Conservation (phyloP, 371 early-diverging fungal genomes). For the Circinella umbellata region DNA sequence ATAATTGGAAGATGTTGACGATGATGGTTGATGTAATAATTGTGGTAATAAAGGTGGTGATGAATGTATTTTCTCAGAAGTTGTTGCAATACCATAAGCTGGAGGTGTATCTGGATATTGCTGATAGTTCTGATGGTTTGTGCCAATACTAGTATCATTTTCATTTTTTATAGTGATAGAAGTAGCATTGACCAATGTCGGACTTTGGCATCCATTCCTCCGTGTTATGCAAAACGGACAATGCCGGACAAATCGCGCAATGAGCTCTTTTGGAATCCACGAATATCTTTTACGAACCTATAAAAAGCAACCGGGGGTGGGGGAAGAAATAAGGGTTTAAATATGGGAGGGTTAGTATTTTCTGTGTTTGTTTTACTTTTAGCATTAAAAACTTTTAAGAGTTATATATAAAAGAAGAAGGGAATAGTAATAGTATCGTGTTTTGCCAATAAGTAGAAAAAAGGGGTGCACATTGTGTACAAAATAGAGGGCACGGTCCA, state of each 20-base stretch:
- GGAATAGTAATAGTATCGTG: too few species aligned
- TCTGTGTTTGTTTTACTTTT: too few species aligned
- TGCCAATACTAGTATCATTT: neutral
- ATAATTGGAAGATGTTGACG: neutral
- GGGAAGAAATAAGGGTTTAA: neutral
- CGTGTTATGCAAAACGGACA: slow-evolving; percentile 60
- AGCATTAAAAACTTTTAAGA: too few species aligned
- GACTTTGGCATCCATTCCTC: slow-evolving; percentile 40
- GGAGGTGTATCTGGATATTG: slow-evolving; percentile 4
- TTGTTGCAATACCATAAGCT: neutral
- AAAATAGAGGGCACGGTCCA: neutral
- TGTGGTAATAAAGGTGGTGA: neutral
- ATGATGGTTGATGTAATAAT: neutral
- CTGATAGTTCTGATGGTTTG: neutral
- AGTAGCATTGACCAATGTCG: slow-evolving; percentile 8
- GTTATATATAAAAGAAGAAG: too few species aligned
- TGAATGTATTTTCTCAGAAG: neutral
- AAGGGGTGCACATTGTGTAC: too few species aligned
- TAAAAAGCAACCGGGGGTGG: neutral
- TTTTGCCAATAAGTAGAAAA: too few species aligned
- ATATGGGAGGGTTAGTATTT: neutral
- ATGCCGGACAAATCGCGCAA: slow-evolving; percentile 62
- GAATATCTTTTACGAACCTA: slow-evolving; percentile 61
- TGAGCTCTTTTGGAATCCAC: slow-evolving; percentile 66
- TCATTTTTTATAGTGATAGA: neutral